Conservation (phyloP, 2,329 filamentous ascomycete genomes). For the Exophiala bonariae region DNA sequence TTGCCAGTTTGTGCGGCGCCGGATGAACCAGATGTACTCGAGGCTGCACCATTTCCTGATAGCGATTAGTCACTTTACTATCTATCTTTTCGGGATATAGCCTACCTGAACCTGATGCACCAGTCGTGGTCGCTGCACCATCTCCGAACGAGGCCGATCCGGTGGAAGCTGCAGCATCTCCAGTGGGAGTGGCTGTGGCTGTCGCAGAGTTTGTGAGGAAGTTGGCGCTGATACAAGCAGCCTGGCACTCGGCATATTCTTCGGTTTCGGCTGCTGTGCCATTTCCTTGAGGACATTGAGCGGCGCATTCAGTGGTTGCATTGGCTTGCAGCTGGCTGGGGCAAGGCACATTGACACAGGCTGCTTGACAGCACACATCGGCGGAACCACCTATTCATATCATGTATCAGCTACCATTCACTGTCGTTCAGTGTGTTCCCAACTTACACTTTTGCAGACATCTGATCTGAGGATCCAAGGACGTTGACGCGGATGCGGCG, state of each 20-base stretch:
- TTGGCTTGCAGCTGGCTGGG: slow-evolving; percentile 52
- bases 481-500: slow-evolving; percentile 32
- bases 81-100: slow-evolving; percentile 3
- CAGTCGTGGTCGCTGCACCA: slow-evolving; percentile 25
- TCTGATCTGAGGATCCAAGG: slow-evolving; percentile 34
- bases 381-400: slow-evolving; percentile 36
- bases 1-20: slow-evolving; percentile 10
- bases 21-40: slow-evolving; percentile 18
- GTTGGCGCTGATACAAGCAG: slow-evolving; percentile 49
- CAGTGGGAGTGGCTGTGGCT: slow-evolving; percentile 28
- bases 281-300: slow-evolving; percentile 54
- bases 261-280: slow-evolving; percentile 47
- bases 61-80: neutral
- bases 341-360: slow-evolving; percentile 53
- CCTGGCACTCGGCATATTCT: slow-evolving; percentile 49
- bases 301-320: slow-evolving; percentile 53
- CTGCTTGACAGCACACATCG: slow-evolving; percentile 54
- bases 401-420: neutral
- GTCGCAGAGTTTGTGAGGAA: slow-evolving; percentile 42
- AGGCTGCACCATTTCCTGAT: slow-evolving; percentile 6
- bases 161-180: slow-evolving; percentile 26
- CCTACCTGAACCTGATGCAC: slow-evolving; percentile 16
- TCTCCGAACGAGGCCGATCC: slow-evolving; percentile 26
- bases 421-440: neutral
- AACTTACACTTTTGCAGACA: slow-evolving; percentile 41